Evolutionary conservation across 176 grass and related monocot genomes (phyloP).

Genomic region (Cenchrus purpureus): DNA sequence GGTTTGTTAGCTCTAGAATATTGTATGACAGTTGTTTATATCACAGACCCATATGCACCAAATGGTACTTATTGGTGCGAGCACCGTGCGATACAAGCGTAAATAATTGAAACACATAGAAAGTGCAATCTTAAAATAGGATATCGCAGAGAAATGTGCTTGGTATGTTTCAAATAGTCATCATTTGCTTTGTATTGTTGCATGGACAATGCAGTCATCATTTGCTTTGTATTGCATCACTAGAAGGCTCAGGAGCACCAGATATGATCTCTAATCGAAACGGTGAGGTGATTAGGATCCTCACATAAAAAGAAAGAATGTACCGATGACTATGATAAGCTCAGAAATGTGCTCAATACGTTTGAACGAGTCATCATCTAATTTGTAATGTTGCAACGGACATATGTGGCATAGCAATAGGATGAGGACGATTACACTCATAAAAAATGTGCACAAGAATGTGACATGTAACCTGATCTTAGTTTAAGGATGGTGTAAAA

Average conservation of each 20-base stretch:
- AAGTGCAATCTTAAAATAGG: slow-evolving; percentile 18
- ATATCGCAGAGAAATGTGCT: slow-evolving; percentile 24
- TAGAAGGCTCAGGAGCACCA: too few species aligned
- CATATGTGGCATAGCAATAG: slow-evolving; percentile 5
- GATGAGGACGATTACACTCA: background rate
- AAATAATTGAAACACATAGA: slow-evolving; percentile 43
- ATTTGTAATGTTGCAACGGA: background rate
- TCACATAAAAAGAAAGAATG: background rate
- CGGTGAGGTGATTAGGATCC: background rate
- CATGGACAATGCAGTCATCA: background rate
- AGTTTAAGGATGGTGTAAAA: background rate
- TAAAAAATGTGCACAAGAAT: slow-evolving; percentile 23
- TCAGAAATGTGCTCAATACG: slow-evolving; percentile 19
- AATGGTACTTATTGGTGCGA: slow-evolving; percentile 17
- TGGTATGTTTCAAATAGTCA: slow-evolving; percentile 28
- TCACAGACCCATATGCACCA: slow-evolving; percentile 32
- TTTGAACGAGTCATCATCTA: slow-evolving; percentile 5
- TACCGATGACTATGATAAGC: background rate
- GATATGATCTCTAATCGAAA: background rate
- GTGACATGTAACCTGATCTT: slow-evolving; percentile 13
- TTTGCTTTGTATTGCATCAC: too few species aligned
- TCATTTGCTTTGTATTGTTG: slow-evolving; percentile 20
- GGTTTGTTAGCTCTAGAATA: slow-evolving; percentile 6
- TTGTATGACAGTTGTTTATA: slow-evolving; percentile 31
- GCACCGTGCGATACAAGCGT: slow-evolving; percentile 36